These are phyloP conservation scores for Citrus sp. DNA, from an alignment of 345 rosid genomes.

Conservation along the genomic window DNA sequence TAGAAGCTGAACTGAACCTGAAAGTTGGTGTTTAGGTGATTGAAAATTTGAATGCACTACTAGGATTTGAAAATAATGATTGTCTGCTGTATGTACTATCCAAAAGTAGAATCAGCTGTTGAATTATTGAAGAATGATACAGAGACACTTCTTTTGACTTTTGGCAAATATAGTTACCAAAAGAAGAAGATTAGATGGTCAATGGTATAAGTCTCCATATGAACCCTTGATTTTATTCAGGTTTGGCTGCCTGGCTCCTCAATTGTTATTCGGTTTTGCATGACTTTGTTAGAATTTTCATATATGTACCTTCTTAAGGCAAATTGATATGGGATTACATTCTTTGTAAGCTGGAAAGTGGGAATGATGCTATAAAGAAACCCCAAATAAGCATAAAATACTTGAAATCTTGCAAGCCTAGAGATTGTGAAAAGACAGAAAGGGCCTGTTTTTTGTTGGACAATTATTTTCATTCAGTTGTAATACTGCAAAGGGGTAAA, in stretches of 20 bases:
- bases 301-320: background rate
- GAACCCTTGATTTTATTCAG: background rate
- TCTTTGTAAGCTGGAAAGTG: background rate
- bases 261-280: background rate
- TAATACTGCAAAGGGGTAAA: background rate
- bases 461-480: background rate
- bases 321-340: background rate
- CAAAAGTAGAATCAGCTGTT: background rate
- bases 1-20: background rate
- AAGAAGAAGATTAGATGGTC: background rate
- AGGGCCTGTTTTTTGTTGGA: background rate
- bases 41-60: background rate
- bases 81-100: background rate
- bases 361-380: background rate
- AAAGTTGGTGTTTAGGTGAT: background rate
- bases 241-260: background rate
- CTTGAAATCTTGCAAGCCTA: background rate
- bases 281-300: background rate
- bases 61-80: background rate
- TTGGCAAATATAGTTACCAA: background rate
- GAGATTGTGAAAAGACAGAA: background rate
- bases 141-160: background rate
- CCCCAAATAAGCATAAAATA: background rate
- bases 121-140: background rate
- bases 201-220: background rate